Evolutionary conservation across 768 basidiomycete species (phyloP), one percentile per base, ranked within the genome.

Genomic region (Tephrocybe rancida): DNA sequence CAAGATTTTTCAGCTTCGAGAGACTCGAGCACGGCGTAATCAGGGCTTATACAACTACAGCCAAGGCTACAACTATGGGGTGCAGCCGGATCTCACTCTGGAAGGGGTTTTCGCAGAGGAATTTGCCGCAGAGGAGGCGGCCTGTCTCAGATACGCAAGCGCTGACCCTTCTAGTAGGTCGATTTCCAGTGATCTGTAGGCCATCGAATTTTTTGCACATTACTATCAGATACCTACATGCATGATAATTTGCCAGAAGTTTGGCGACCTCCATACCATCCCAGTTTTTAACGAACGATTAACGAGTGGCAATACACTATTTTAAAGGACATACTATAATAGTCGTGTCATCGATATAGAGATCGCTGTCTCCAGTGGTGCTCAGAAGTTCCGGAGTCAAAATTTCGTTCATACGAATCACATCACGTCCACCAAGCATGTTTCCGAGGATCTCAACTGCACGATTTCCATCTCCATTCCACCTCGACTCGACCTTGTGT

Each of bases 361-460:
- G 16, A 39, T 54, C 56, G 8, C 53, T 60, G 25, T 60, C 53
- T 27, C 52, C 51, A 21, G 35, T 50, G 4, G 39, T 41, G 25
- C 47, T 55, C 34, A 58, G 39, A 16, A 55, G 44, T 16, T 44
- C 50, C 3, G 60, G 53, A 32, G 41, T 50, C 44, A 55, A 44
- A 5, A 55, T 54, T 43, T 61, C 47, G 22, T 16, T 42, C 44
- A 61, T 44, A 8, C 56, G 52, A 50, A 37, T 30, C 1, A 34
- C 46, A 35, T 61, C 59, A 19, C 45, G 26, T 16, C 59, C 59
- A 37, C 50, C 59, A 29, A 61, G 59, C 25, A 61, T 52, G 29
- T 61, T 58, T 11, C 56, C 59, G 13, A 61, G 50, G 13, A 61
- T 14, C 19, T 61, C 56, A n/a, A 61, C 56, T 10, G 50, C 56